Base-by-base conservation (phyloP, 495 filamentous ascomycete genomes). In the Tetracladium setigerum region DNA sequence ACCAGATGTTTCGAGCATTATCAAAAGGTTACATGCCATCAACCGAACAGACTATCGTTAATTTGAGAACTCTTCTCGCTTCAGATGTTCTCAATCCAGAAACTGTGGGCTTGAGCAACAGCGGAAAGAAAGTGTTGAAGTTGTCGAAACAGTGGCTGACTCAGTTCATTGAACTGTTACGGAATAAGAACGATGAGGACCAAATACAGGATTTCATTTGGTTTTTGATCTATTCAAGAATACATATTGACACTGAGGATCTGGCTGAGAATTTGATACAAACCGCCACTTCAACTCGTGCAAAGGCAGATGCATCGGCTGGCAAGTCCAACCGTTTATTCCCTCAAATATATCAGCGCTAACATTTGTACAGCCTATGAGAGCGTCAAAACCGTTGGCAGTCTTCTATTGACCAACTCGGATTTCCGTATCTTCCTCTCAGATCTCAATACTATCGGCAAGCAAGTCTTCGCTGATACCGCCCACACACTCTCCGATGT, bases 151-250 rank as follows among this genome's bases (percentile, higher is more conserved):
- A 83, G 53, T 87, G 77, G 73, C 68, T 95, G 2, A 72, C 76
- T 41, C 66, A 84, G 40, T 78, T 94, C 54, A 89, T 94, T 53
- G 79, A 86, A 30, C 65, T 94, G 12, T 59, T 95, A 18, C 70
- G 75, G 46, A 71, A 87, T 49, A 97, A 95, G 73, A 95, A 95
- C 61, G 64, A 69, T 47, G 55, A 77, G n/a, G 89, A 95, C 65
- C 80, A 92, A 57, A 73, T 95, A 34, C 91, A 97, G 63, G 86
- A 95, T 50, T 86, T 95, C 50, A 69, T 95, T 38, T 97, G 90
- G 89, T 89, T 78, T 56, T 64, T 94, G 43, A 65, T 82, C 44
- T 84, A 83, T 56, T 81, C 86, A 14, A 75, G 75, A 22, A 68
- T 89, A 22, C 74, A 76, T 9, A 56, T 95, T 2, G 84, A 95